Base-by-base conservation (phyloP, 2,329 filamentous ascomycete genomes). In the Pseudogymnoascus sp. region DNA sequence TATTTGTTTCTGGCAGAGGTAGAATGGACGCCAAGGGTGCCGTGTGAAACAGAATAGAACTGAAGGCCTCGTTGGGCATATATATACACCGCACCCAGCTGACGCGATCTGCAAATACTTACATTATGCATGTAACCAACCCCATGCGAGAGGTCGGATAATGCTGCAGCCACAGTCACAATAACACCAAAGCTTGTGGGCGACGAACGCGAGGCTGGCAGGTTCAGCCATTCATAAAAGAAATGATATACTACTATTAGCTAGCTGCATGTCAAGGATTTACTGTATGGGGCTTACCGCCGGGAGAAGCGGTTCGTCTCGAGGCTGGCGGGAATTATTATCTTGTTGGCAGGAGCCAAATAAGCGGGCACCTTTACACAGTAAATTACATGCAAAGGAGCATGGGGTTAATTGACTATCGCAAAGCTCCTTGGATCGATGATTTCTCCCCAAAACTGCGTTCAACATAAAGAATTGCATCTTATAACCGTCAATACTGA, bases 61-160 rank as follows among this genome's bases (percentile, higher is more conserved):
- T 12, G 5, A 31, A 17, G 44, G 7, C 27, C 27, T 1, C 29
- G 27, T 12, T 17, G 29, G 27, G 2, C 9, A 55, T 13, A 15
- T 55, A 55, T 33, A 33, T 33, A 27, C 48, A 55, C 27, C 9
- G n/a, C 48, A 15, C 29, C 4, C 27, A n/a, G 10, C n/a, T 55
- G 48, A 55, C 48, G 48, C 27, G n/a, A 55, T 55, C 48, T 55
- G 48, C 27, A 10, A 31, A 17, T n/a, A 12, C 27, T 17, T 10
- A 33, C n/a, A 55, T 55, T 33, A 33, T 55, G 27, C n/a, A 55
- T 33, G 48, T 55, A 55, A 55, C 44, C 44, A n/a, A 55, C n/a
- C 44, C 44, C 27, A 31, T n/a, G 42, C 9, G 27, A 4, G 27
- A 5, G 13, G 44, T 10, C n/a, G 27, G n/a, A n/a, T 51, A 51